phyloP scores from a whole-genome alignment of 1,139 yeast genomes.

The Blastobotrys ciferrii region DNA sequence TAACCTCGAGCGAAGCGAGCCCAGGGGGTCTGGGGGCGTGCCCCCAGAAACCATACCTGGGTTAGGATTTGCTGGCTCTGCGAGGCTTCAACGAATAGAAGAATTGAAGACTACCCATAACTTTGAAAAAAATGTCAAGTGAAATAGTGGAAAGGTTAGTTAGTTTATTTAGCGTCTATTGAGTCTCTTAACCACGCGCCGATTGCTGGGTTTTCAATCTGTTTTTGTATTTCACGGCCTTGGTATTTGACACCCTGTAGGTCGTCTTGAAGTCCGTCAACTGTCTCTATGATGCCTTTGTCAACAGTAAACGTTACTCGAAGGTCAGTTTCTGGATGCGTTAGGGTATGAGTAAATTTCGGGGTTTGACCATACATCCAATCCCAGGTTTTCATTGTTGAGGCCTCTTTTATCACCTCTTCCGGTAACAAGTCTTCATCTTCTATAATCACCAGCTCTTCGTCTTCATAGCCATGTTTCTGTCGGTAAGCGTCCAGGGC shows the following conservation, averaged over 20 bases:
- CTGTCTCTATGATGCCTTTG: slow-evolving; percentile 39
- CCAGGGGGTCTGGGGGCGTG: no score
- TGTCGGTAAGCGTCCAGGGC: slow-evolving; percentile 47
- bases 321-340: slow-evolving; percentile 35
- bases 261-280: slow-evolving; percentile 18
- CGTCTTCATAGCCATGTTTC: slow-evolving; percentile 21
- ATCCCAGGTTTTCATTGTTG: slow-evolving; percentile 54
- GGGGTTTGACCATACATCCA: slow-evolving; percentile 80
- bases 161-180: neutral
- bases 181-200: slow-evolving; percentile 3
- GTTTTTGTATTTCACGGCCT: slow-evolving; percentile 2
- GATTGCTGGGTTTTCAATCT: neutral
- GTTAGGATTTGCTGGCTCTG: no score
- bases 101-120: no score
- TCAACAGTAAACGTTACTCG: slow-evolving; percentile 44
- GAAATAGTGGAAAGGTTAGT: neutral
- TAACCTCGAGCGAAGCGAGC: no score
- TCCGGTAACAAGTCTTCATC: slow-evolving; percentile 41
- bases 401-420: slow-evolving; percentile 46
- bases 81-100: no score
- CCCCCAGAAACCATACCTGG: no score
- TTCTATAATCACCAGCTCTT: slow-evolving; percentile 19
- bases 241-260: neutral
- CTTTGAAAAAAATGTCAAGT: neutral
- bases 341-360: slow-evolving; percentile 50